These are phyloP conservation scores for Suhomyces anneliseae DNA, from an alignment of 1,139 yeast species.

Conservation along the genomic window DNA sequence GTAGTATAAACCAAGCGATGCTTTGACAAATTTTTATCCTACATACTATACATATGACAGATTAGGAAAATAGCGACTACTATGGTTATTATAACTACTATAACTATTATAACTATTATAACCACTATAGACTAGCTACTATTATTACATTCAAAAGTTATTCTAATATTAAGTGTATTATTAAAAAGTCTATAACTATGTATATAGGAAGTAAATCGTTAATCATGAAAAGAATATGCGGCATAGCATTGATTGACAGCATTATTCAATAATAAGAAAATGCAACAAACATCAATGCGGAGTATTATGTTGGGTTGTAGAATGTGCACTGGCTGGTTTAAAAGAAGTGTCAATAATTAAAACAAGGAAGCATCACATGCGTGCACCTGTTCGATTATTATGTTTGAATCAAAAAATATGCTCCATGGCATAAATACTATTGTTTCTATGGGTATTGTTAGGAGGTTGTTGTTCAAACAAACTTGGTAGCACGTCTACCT, in stretches of 20 bases:
- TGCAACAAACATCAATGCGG: no score
- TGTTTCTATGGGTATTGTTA: constrained; percentile 20
- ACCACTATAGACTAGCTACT: not conserved
- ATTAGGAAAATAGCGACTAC: no score
- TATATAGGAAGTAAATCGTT: not conserved
- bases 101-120: not conserved
- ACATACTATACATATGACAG: no score
- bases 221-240: constrained; percentile 1
- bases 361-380: no score
- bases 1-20: no score
- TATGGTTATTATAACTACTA: no score
- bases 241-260: not conserved
- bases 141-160: not conserved
- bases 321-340: no score
- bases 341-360: no score
- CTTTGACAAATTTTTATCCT: no score
- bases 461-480: constrained; percentile 7
- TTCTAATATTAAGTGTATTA: not conserved
- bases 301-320: no score
- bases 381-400: not conserved
- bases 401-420: constrained; percentile 18
- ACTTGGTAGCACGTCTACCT: constrained; percentile 1
- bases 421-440: constrained; percentile 25
- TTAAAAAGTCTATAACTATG: not conserved
- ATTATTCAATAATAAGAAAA: no score